Conservation (phyloP, 1,139 yeast species). For the Kodamaea suecica region DNA sequence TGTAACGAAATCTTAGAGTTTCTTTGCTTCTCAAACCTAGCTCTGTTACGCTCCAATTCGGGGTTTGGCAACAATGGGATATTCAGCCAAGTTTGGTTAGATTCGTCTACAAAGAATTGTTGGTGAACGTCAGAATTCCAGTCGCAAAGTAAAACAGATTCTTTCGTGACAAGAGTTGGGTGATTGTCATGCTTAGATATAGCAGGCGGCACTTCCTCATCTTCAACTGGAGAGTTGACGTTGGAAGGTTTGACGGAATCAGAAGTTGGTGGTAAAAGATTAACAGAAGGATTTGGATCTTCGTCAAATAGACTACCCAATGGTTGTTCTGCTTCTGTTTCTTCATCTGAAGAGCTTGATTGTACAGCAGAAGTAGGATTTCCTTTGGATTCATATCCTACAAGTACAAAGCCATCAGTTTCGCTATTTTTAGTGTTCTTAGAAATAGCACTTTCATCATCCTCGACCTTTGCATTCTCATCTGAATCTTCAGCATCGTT, state of each 20-base stretch:
- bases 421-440: constrained; percentile 24
- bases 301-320: constrained; percentile 27
- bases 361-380: constrained; percentile 7
- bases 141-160: constrained; percentile 64
- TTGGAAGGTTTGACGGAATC: constrained; percentile 23
- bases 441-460: constrained; percentile 26
- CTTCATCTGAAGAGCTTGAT: constrained; percentile 18
- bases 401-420: constrained; percentile 23
- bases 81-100: constrained; percentile 52
- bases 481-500: constrained; percentile 10
- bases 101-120: constrained; percentile 47
- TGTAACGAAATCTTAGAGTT: constrained; percentile 58
- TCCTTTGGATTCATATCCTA: constrained; percentile 15
- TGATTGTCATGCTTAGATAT: constrained; percentile 13
- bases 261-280: constrained; percentile 18
- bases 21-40: constrained; percentile 34
- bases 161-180: constrained; percentile 25
- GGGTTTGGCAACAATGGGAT: constrained; percentile 51
- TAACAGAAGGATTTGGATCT: constrained; percentile 8
- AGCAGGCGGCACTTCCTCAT: background rate
- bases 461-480: constrained; percentile 12
- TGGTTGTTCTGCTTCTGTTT: constrained; percentile 18
- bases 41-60: constrained; percentile 49
- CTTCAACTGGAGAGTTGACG: constrained; percentile 23
- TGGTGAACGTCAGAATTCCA: constrained; percentile 55